These are phyloP conservation scores for Inga leiocalycina DNA, from an alignment of 306 rosid genomes.

Conservation along the genomic window DNA sequence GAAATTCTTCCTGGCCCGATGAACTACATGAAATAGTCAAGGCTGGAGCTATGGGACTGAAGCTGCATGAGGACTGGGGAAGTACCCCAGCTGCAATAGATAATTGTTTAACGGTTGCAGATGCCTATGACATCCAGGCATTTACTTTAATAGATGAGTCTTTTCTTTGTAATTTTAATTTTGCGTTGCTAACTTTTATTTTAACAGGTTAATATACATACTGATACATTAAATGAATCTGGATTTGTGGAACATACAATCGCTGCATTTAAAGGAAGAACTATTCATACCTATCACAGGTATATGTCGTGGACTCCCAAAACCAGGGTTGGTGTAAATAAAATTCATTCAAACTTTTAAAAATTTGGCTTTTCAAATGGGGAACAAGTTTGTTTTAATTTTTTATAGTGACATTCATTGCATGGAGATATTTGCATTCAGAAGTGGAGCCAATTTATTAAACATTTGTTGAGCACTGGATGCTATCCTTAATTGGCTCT, in stretches of 20 bases:
- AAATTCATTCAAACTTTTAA: background rate
- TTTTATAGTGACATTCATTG: background rate
- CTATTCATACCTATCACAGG: slow-evolving; percentile 96
- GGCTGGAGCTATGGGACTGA: slow-evolving; percentile 98
- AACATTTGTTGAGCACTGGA: slow-evolving; percentile 8
- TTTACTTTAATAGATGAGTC: slow-evolving; percentile 13
- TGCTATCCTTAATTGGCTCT: slow-evolving; percentile 25
- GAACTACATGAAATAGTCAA: slow-evolving; percentile 68
- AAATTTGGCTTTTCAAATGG: background rate
- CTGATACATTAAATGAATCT: slow-evolving; percentile 93
- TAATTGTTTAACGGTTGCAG: slow-evolving; percentile 74
- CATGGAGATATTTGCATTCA: slow-evolving; percentile 19
- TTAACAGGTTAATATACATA: slow-evolving; percentile 87
- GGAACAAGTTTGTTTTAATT: slow-evolving; percentile 15
- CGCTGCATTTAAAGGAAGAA: slow-evolving; percentile 85
- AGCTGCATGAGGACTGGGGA: slow-evolving; percentile 99
- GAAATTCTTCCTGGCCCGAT: slow-evolving; percentile 74
- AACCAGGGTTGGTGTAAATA: background rate
- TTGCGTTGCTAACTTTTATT: slow-evolving; percentile 23
- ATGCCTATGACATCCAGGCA: slow-evolving; percentile 80
- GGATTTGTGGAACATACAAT: slow-evolving; percentile 95
- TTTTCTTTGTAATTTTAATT: slow-evolving; percentile 11
- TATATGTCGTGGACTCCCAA: slow-evolving; percentile 29
- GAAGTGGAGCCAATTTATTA: slow-evolving; percentile 13
- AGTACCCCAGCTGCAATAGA: slow-evolving; percentile 88